A percentile compares a stretch with the other conserved stretches of the same genome.
Evolutionary conservation across 2,329 filamentous ascomycete species (phyloP).

Genomic region (Nannizziopsis arthrosporioides): DNA sequence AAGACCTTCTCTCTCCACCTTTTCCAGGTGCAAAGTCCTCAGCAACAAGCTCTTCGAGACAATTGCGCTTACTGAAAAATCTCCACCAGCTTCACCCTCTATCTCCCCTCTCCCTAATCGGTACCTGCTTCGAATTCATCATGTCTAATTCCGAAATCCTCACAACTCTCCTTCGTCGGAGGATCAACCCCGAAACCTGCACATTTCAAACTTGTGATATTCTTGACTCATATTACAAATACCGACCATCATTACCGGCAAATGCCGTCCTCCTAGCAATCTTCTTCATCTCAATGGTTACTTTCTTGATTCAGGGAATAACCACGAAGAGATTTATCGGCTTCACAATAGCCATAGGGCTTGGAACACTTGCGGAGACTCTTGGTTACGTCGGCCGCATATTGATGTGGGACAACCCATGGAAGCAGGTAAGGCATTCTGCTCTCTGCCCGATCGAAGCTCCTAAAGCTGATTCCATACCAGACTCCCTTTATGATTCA

Average conservation of each 20-base stretch:
- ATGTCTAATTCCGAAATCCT: background rate
- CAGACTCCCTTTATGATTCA: constrained; percentile 24
- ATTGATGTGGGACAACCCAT: constrained; percentile 42
- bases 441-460: background rate
- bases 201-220: constrained; percentile 15
- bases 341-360: constrained; percentile 37
- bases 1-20: background rate
- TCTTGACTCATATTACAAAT: constrained; percentile 10
- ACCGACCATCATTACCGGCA: constrained; percentile 12
- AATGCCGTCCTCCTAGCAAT: constrained; percentile 11
- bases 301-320: constrained; percentile 11
- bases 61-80: too few relatives aligned
- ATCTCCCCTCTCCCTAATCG: background rate
- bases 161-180: background rate
- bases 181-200: constrained; percentile 8
- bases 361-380: constrained; percentile 46
- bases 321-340: constrained; percentile 10
- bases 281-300: constrained; percentile 11
- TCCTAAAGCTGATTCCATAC: background rate
- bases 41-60: background rate
- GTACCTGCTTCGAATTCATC: background rate
- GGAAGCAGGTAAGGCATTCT: constrained; percentile 11
- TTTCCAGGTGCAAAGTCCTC: background rate
- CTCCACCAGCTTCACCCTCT: background rate
- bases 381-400: constrained; percentile 50